Evolutionary conservation across 176 grass and related monocot genomes (phyloP).

Genomic region (Pharus latifolius): DNA sequence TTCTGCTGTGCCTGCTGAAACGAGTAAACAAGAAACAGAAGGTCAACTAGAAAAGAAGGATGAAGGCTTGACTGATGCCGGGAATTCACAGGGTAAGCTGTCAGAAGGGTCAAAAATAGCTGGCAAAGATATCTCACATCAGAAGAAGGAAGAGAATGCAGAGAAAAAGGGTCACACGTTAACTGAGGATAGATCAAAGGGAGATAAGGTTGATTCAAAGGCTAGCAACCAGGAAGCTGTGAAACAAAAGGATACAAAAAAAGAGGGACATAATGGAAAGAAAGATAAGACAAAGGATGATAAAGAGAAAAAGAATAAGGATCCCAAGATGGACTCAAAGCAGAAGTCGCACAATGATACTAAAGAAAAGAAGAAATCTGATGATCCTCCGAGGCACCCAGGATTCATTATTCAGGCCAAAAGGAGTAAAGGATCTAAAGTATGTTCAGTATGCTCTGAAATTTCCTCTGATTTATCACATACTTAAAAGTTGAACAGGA

Average conservation of each 20-base stretch:
- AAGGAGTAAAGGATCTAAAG: conserved; percentile 73
- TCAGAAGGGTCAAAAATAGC: conserved; percentile 36
- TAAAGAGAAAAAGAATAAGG: conserved; percentile 53
- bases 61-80: conserved; percentile 7
- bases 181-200: conserved; percentile 8
- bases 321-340: conserved; percentile 41
- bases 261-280: conserved; percentile 36
- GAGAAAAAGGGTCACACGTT: conserved; percentile 10
- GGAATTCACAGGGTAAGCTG: conserved; percentile 26
- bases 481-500: background rate
- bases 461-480: conserved; percentile 3
- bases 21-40: conserved; percentile 25
- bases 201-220: conserved; percentile 3
- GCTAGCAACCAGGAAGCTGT: conserved; percentile 24
- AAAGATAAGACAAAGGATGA: conserved; percentile 45
- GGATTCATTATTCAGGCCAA: conserved; percentile 78
- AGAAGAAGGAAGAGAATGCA: conserved; percentile 33
- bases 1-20: conserved; percentile 29
- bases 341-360: conserved; percentile 37
- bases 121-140: conserved; percentile 26
- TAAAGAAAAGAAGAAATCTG: conserved; percentile 54
- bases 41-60: conserved; percentile 45
- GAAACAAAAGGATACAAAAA: conserved; percentile 39
- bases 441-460: conserved; percentile 29
- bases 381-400: conserved; percentile 81